These are phyloP conservation scores for Eragrostis tef DNA, from an alignment of 202 grass and related monocot genomes.

Conservation along the genomic window DNA sequence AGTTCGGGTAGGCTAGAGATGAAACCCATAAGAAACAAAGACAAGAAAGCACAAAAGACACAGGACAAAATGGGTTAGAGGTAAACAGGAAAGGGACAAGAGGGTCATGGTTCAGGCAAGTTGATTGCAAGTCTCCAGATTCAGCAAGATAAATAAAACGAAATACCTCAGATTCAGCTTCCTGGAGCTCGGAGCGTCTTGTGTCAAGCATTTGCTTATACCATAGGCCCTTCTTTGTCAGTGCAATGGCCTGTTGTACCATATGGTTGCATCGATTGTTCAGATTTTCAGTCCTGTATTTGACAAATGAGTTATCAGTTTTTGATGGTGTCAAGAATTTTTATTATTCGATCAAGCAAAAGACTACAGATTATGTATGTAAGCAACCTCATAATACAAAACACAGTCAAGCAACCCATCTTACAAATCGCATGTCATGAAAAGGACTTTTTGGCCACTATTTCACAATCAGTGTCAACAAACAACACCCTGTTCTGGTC, in stretches of 20 bases:
- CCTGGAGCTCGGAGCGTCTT: constrained; percentile 68
- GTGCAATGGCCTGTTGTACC: constrained; percentile 59
- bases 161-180: constrained; percentile 85
- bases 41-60: too few relatives aligned
- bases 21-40: too few relatives aligned
- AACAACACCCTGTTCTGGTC: not conserved
- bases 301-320: constrained; percentile 45
- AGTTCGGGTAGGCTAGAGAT: too few relatives aligned
- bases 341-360: constrained; percentile 8
- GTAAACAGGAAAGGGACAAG: too few relatives aligned
- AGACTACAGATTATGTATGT: not conserved
- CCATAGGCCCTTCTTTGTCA: constrained; percentile 74
- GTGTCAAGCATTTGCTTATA: constrained; percentile 79
- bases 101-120: too few relatives aligned
- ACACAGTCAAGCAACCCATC: not conserved
- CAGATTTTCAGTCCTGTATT: constrained; percentile 65
- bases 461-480: constrained; percentile 22
- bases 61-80: too few relatives aligned
- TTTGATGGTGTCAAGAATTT: constrained; percentile 26
- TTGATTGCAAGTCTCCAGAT: too few relatives aligned
- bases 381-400: not conserved
- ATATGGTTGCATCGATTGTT: constrained; percentile 62
- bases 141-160: constrained; percentile 22
- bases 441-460: constrained; percentile 1
- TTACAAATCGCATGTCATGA: constrained; percentile 13